Evolutionary conservation across 768 basidiomycete species (phyloP).

Genomic region (Kondoa malvinella): DNA sequence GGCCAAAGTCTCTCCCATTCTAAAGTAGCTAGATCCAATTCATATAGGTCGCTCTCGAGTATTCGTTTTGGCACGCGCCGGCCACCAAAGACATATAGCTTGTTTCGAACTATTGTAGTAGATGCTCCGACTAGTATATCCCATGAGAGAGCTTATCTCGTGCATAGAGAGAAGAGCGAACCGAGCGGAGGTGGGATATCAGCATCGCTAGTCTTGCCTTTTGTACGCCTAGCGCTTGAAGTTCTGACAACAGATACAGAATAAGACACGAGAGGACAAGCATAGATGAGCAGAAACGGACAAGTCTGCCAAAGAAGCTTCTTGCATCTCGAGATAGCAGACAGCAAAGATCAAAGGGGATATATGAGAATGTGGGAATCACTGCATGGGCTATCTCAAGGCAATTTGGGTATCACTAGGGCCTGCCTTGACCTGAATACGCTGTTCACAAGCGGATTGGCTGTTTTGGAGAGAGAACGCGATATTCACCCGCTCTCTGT

Average conservation of each 20-base stretch:
- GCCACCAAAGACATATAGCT: constrained; percentile 83
- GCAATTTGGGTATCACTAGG: no score
- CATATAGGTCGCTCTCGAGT: constrained; percentile 80
- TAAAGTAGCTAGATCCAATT: constrained; percentile 66
- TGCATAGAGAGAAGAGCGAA: constrained; percentile 31
- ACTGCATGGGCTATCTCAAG: no score
- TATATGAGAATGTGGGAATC: not conserved
- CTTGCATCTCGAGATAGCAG: not conserved
- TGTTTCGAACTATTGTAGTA: constrained; percentile 61
- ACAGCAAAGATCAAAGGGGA: not conserved
- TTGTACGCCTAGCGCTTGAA: constrained; percentile 29
- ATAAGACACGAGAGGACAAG: not conserved
- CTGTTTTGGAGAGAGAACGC: no score
- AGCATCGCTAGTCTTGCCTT: constrained; percentile 50
- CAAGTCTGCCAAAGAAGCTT: not conserved
- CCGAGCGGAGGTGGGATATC: constrained; percentile 80
- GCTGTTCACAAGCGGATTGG: no score
- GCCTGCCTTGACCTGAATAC: no score
- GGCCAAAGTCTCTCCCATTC: constrained; percentile 56
- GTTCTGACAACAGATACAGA: not conserved
- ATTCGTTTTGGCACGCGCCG: constrained; percentile 66
- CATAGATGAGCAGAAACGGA: not conserved
- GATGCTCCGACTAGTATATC: constrained; percentile 58
- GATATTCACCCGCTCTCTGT: no score
- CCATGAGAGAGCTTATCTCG: not conserved